A percentile compares a stretch with the other conserved stretches of the same genome.
Conservation (phyloP, 768 basidiomycete genomes). For the Kwoniella europaea region DNA sequence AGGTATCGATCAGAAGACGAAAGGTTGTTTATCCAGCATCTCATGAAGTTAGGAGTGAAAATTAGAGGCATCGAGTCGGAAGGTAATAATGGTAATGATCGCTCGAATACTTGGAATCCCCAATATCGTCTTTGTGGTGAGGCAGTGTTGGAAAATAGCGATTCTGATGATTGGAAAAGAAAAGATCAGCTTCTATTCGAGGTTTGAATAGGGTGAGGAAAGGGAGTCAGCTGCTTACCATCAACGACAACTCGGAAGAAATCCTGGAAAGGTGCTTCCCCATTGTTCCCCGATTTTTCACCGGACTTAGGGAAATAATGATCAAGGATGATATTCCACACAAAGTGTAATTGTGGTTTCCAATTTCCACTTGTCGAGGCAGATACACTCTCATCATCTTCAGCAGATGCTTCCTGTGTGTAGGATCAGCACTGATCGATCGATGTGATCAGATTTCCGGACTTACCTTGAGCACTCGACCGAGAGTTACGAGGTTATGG, state of each 20-base stretch:
- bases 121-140: conserved; percentile 89
- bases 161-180: conserved; percentile 64
- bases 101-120: conserved; percentile 92
- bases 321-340: conserved; percentile 84
- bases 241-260: conserved; percentile 92
- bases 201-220: background rate
- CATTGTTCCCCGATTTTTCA: conserved; percentile 57
- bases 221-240: conserved; percentile 63
- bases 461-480: conserved; percentile 77
- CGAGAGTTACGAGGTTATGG: conserved; percentile 74
- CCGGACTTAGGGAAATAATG: conserved; percentile 65
- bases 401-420: conserved; percentile 59
- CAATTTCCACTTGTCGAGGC: conserved; percentile 66
- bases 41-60: conserved; percentile 94
- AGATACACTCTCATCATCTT: conserved; percentile 65
- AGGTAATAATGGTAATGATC: conserved; percentile 71
- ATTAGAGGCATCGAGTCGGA: conserved; percentile 76
- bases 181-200: too few species aligned
- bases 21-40: conserved; percentile 94
- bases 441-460: background rate
- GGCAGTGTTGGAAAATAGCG: conserved; percentile 79
- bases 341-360: conserved; percentile 91
- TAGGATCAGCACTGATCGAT: conserved; percentile 7
- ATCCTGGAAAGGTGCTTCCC: conserved; percentile 75
- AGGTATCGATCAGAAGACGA: conserved; percentile 84